Base-by-base conservation (phyloP, 805 yeast species). In the Wickerhamiella alocasiicola region DNA sequence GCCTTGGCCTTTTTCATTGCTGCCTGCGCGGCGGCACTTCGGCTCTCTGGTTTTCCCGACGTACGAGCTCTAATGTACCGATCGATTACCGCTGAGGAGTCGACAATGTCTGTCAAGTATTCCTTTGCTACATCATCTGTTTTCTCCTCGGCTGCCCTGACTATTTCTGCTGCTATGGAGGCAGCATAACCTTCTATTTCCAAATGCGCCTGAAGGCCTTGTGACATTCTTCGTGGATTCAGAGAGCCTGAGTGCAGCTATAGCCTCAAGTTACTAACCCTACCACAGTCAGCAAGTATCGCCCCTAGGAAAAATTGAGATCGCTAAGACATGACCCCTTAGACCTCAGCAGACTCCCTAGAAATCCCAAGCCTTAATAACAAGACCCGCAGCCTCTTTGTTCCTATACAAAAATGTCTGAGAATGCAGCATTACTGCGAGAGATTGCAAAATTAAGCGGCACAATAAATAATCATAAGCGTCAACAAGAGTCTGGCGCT, bases 101-200 rank as follows among this genome's bases (percentile, higher is more conserved):
- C 44, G 1, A 50, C 39, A 27, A 52, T 33, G 17, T 47, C 45
- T 2, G 25, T 31, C 25, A 52, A 44, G 19, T 50, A 41, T 37
- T 39, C 43, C 28, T 29, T 18, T 7, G 52, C 56, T 31, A 46
- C 53, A 11, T 40, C 47, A 9, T 45, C 39, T 3, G 49, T 26
- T 34, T 45, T 35, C 4, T 30, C 25, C 17, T 48, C 46, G 1
- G 46, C 54, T 23, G 47, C 20, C 2, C 37, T 38, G 6, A 45
- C 46, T 2, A 51, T 31, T 13, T 54, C 49, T 13, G 42, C 44
- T 2, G 55, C 54, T 2, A 55, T 51, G 3, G 50, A 46, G 4
- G 33, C 24, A 29, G 51, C 56, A 36, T 47, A 48, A 4, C 54
- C 56, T 2, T 38, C 43, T 9, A 39, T 26, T 20, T 42, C 49